Conservation (phyloP, 192 early-diverging fungal species). For the Oehlia diaphana region DNA sequence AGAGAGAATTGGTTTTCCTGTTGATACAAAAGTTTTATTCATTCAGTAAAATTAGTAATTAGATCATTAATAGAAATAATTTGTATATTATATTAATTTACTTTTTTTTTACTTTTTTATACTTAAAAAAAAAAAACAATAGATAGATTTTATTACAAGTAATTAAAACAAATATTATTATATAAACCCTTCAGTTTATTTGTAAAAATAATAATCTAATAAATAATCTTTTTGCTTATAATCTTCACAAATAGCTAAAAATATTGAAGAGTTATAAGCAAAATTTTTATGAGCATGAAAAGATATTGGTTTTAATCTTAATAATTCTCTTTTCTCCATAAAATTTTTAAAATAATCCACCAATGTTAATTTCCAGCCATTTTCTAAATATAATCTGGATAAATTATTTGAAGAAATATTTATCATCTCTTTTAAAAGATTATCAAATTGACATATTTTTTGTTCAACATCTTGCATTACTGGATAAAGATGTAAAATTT, state of each 20-base stretch:
- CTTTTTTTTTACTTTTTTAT: too few relatives aligned
- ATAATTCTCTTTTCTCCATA: neutral
- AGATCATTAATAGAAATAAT: neutral
- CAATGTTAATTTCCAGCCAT: neutral
- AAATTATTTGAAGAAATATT: neutral
- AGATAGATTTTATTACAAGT: too few relatives aligned
- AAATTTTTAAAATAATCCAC: neutral
- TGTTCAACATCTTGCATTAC: neutral
- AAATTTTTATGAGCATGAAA: neutral
- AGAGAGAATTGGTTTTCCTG: neutral
- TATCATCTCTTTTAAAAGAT: neutral
- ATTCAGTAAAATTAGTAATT: neutral
- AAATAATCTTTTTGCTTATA: neutral
- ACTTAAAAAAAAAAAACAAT: too few relatives aligned
- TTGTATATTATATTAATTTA: neutral
- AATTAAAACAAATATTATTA: too few relatives aligned
- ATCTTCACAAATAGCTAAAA: neutral
- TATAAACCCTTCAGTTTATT: neutral
- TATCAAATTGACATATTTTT: neutral
- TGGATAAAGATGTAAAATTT: neutral
- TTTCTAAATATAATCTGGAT: neutral
- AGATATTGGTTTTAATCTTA: neutral
- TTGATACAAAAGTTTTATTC: neutral
- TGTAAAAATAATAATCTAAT: neutral
- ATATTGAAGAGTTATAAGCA: neutral